Percentiles rank a stretch among this genome's conserved stretches.
These are phyloP conservation scores for Didymella segeticola DNA, from an alignment of 2,329 filamentous ascomycete genomes.

Conservation along the genomic window DNA sequence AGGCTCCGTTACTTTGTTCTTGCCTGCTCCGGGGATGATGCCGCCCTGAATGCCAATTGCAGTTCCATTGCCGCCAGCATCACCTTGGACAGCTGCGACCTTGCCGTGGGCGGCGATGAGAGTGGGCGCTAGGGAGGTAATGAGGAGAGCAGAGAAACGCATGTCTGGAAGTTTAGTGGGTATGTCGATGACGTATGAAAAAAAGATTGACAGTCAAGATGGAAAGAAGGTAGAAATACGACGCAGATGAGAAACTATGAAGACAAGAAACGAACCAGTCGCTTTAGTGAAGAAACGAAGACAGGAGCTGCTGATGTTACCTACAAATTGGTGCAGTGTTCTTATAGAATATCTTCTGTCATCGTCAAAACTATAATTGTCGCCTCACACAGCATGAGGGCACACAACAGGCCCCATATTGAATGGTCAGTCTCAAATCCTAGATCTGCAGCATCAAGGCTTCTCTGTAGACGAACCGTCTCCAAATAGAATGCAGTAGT, in stretches of 20 bases:
- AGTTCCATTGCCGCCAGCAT: constrained; percentile 53
- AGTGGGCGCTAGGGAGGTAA: constrained; percentile 7
- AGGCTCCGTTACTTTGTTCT: constrained; percentile 52
- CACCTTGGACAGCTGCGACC: constrained; percentile 31
- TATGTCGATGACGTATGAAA: not conserved
- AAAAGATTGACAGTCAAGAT: not conserved
- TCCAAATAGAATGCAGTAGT: not conserved
- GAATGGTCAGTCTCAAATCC: constrained; percentile 15
- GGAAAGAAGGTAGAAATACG: no score
- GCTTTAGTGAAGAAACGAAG: not conserved
- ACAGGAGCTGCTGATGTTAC: not conserved
- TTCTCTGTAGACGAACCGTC: constrained; percentile 3
- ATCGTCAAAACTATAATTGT: not conserved
- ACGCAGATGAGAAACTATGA: no score
- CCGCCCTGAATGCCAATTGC: constrained; percentile 53
- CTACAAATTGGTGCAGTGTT: not conserved
- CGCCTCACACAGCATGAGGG: not conserved
- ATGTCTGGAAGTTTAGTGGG: not conserved
- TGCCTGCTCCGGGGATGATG: constrained; percentile 51
- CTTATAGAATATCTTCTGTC: not conserved
- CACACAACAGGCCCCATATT: not conserved
- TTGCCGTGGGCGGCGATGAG: constrained; percentile 23
- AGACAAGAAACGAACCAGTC: constrained; percentile 10
- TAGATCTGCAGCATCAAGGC: constrained; percentile 12
- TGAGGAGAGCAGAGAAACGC: constrained; percentile 10